Evolutionary conservation across 139 green algal genomes (phyloP).

Genomic region (Tetraselmis chui): DNA sequence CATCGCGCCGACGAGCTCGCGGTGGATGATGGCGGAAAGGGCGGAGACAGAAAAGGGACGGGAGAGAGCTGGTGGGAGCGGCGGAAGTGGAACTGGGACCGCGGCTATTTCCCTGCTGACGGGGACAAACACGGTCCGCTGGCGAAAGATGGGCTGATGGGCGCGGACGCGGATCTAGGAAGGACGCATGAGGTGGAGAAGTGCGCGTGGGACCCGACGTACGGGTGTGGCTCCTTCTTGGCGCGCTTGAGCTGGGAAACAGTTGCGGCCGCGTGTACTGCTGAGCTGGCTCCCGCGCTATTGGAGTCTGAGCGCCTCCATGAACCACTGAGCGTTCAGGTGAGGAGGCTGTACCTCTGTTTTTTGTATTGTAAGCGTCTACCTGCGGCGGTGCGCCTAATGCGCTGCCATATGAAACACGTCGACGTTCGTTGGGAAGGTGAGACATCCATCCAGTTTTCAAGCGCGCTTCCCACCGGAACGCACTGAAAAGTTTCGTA

Average conservation of each 20-base stretch:
- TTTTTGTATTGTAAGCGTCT: no score
- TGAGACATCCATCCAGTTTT: no score
- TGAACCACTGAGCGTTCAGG: background rate
- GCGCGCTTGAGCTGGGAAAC: background rate
- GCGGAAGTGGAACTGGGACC: background rate
- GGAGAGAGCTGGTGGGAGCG: background rate
- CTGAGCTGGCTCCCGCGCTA: background rate
- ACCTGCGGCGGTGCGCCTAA: no score
- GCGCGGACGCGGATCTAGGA: background rate
- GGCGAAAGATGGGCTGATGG: background rate
- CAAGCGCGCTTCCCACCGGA: no score
- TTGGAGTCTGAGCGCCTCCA: background rate
- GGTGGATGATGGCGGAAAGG: background rate
- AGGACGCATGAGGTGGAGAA: background rate
- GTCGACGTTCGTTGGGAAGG: no score
- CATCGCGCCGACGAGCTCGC: background rate
- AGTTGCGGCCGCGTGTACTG: background rate
- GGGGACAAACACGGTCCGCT: background rate
- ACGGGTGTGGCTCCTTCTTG: background rate
- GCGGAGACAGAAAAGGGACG: background rate
- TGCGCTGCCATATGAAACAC: no score
- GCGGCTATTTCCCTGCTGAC: background rate
- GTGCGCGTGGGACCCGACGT: background rate
- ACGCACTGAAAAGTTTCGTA: no score
- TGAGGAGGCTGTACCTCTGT: no score